Evolutionary conservation across 2,329 filamentous ascomycete genomes (phyloP).

Genomic region (Colletotrichum agaves): DNA sequence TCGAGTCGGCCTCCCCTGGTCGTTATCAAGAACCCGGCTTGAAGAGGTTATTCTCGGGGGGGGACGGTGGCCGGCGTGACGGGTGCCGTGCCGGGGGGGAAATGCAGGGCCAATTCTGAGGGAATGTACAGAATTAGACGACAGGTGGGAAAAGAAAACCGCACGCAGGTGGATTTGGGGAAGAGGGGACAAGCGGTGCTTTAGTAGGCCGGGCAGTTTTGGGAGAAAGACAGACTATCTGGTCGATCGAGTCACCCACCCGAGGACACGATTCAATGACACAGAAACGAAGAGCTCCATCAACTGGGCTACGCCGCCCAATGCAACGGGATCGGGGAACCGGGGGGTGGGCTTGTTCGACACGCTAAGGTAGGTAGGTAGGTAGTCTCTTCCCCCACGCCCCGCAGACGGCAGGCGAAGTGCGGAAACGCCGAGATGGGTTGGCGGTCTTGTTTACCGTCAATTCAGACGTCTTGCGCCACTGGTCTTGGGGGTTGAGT

Average conservation of each 20-base stretch:
- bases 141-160: slow-evolving; percentile 4
- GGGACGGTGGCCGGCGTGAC: background rate
- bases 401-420: slow-evolving; percentile 9
- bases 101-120: background rate
- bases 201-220: slow-evolving; percentile 28
- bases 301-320: slow-evolving; percentile 18
- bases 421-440: slow-evolving; percentile 32
- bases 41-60: background rate
- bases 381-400: slow-evolving; percentile 29
- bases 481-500: background rate
- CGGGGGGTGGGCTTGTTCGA: background rate
- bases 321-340: slow-evolving; percentile 32
- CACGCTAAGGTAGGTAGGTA: no score
- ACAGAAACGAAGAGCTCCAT: slow-evolving; percentile 28
- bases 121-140: slow-evolving; percentile 1
- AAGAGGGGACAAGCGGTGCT: slow-evolving; percentile 22
- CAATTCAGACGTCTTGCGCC: background rate
- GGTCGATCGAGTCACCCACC: slow-evolving; percentile 27
- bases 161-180: background rate
- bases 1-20: background rate
- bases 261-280: slow-evolving; percentile 35
- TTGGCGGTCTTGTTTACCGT: background rate
- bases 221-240: background rate
- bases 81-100: background rate
- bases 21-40: background rate